Evolutionary conservation across 2,329 filamentous ascomycete species (phyloP), one percentile per base, ranked within the genome.

Genomic region (Exophiala viscosa): DNA sequence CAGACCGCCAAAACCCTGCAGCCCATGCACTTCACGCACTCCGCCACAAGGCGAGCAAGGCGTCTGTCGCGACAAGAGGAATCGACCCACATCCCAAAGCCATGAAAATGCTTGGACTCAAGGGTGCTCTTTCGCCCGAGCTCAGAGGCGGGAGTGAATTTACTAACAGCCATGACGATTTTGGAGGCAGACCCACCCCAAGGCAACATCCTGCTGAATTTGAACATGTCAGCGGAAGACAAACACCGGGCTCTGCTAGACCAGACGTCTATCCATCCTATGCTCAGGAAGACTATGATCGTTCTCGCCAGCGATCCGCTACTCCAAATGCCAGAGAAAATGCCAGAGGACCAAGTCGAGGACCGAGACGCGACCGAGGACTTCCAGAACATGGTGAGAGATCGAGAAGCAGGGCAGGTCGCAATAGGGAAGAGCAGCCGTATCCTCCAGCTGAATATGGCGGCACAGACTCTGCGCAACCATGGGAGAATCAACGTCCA

Each of bases 361-460:
- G 23, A 45, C 42, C 44, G 13, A 43, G 66, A 23, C 70, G 80
- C 45, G 76, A 79, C 55, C 76, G 81, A 45, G 81, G 81, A 5
- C 76, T 73, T 57, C 83, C 81, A 5, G 75, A 77, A 48, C 70
- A 75, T 2, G 76, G 74, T 46, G 74, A 73, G 23, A 75, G 80
- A 23, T 82, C 80, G 6, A 76, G 76, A 57, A 83, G 80, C 62
- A 76, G 77, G 38, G 69, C 71, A 39, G 69, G 74, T 20, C 69
- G 67, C 40, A 72, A 75, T 52, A 75, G 76, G 28, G 79, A 82
- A 47, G 79, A 82, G 59, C 54, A 53, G 13, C 54, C 50, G 34
- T 52, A 54, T 50, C 45, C 48, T 15, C 48, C 45, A 38, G 33
- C 39, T 10, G 52, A 48, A 28, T 43, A 54, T 48, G 34, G 42